A percentile compares a stretch with the other conserved stretches of the same genome.
Conservation (phyloP, 1,139 yeast genomes). For the Hemisphaericaspora lyxosophila region DNA sequence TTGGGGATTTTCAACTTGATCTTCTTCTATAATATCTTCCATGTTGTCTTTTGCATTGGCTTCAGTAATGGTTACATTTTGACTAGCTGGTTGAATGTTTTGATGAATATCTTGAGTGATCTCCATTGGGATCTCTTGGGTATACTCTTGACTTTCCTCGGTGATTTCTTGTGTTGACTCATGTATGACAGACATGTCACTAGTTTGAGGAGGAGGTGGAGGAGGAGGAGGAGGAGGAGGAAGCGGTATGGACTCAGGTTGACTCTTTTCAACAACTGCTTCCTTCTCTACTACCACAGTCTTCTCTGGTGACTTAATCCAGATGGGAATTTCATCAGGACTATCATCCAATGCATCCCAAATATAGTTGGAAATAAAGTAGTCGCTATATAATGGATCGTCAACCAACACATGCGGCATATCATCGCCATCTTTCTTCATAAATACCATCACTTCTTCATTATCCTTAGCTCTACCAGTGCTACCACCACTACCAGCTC, state of each 20-base stretch:
- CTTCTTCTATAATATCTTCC: not conserved
- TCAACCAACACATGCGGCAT: slow-evolving; percentile 53
- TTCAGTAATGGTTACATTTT: too few species aligned
- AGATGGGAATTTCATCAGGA: not conserved
- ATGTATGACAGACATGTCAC: not conserved
- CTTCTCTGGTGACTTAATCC: not conserved
- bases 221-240: too few species aligned
- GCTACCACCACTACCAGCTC: too few species aligned
- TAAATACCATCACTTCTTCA: slow-evolving; percentile 35
- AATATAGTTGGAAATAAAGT: slow-evolving; percentile 63
- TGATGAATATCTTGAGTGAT: not conserved
- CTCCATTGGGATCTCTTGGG: not conserved
- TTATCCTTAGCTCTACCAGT: slow-evolving; percentile 8
- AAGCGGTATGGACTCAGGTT: too few species aligned
- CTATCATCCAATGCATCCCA: slow-evolving; percentile 56
- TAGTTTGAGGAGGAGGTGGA: too few species aligned
- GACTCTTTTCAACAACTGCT: not conserved
- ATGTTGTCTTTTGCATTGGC: too few species aligned
- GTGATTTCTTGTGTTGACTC: not conserved
- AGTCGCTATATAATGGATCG: slow-evolving; percentile 60
- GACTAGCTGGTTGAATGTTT: not conserved
- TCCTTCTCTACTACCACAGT: not conserved
- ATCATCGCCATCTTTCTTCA: slow-evolving; percentile 50
- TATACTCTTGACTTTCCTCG: not conserved
- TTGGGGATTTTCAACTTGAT: too few species aligned